These are phyloP conservation scores for Cercospora citrullina DNA, from an alignment of 2,329 filamentous ascomycete genomes.

Conservation along the genomic window DNA sequence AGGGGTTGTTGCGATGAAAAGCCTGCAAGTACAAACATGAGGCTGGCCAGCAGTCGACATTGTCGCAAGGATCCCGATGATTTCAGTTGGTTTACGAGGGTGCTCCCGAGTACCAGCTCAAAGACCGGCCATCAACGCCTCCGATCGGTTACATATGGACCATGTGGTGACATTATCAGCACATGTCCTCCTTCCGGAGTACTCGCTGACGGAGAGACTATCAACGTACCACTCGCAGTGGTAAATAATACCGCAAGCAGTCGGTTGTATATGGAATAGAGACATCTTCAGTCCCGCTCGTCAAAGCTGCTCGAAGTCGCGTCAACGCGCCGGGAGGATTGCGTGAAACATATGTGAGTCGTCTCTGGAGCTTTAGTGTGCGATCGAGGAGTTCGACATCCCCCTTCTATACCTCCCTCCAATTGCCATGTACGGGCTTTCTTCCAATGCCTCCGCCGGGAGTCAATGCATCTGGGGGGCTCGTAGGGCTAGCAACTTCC, in stretches of 20 bases:
- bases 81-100: background rate
- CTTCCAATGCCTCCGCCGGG: slow-evolving; percentile 26
- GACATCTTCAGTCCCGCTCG: background rate
- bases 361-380: background rate
- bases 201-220: background rate
- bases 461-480: slow-evolving; percentile 25
- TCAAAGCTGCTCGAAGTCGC: background rate
- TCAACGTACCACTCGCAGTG: background rate
- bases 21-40: background rate
- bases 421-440: slow-evolving; percentile 39
- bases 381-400: background rate
- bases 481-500: slow-evolving; percentile 26
- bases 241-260: background rate
- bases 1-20: background rate
- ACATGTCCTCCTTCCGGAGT: background rate
- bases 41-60: background rate
- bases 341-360: background rate
- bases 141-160: background rate
- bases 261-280: background rate
- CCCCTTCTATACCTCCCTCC: slow-evolving; percentile 35
- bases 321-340: background rate
- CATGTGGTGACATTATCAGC: background rate
- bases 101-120: background rate
- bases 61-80: background rate
- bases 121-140: background rate